These are phyloP conservation scores for Cinchona pubescens DNA, from an alignment of 257 asterid species.

Conservation along the genomic window DNA sequence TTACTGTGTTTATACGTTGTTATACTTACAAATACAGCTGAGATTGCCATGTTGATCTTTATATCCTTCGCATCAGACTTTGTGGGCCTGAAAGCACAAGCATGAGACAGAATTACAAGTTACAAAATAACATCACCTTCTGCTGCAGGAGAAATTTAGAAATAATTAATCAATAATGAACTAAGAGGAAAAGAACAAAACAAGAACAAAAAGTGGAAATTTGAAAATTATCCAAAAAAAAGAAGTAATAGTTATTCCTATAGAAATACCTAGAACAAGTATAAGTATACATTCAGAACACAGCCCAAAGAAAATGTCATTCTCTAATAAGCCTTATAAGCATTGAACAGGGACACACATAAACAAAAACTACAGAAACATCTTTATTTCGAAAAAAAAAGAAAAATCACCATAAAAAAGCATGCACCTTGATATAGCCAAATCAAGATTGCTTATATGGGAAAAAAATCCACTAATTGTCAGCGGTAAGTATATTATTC, in stretches of 20 bases:
- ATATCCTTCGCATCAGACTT: constrained; percentile 84
- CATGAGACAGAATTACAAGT: constrained; percentile 14
- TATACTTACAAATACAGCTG: constrained; percentile 83
- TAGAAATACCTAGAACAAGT: not conserved
- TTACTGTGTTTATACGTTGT: not conserved
- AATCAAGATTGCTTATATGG: not conserved
- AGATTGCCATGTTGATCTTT: constrained; percentile 78
- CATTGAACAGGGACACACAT: not conserved
- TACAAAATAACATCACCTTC: not conserved
- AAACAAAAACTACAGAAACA: not conserved
- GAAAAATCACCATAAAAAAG: too few relatives aligned
- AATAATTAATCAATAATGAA: not conserved
- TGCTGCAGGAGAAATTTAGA: constrained; percentile 1
- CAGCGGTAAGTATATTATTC: too few relatives aligned
- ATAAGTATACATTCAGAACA: not conserved
- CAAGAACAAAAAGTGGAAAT: not conserved
- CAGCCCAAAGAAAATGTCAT: not conserved
- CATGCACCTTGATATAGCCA: not conserved
- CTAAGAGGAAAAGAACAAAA: not conserved
- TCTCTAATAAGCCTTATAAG: not conserved
- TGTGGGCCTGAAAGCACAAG: constrained; percentile 53
- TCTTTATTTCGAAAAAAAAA: not conserved
- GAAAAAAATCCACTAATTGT: not conserved
- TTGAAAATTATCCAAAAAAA: not conserved
- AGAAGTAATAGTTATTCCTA: not conserved